Percentiles rank a stretch among this genome's conserved stretches.
Conservation (phyloP, 768 basidiomycete genomes). For the Mycena sanguinolenta region DNA sequence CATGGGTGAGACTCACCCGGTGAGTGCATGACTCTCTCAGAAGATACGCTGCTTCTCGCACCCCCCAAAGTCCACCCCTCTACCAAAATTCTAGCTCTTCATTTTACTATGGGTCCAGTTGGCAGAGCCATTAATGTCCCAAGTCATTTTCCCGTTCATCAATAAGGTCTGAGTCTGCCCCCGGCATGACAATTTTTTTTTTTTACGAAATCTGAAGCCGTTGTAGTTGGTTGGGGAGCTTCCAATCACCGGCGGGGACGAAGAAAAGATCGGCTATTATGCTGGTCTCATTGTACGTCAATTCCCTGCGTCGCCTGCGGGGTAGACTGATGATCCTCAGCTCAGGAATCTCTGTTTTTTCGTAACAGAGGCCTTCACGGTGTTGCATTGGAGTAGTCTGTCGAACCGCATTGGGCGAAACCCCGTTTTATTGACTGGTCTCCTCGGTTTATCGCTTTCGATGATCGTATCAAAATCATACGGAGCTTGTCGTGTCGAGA, state of each 20-base stretch:
- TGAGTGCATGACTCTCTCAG: not conserved
- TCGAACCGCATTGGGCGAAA: not conserved
- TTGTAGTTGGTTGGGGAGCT: not conserved
- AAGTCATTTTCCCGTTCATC: constrained; percentile 8
- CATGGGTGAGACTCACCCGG: too few species aligned
- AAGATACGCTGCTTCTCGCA: not conserved
- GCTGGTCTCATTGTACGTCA: constrained; percentile 4
- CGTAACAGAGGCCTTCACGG: not conserved
- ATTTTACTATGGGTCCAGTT: constrained; percentile 4
- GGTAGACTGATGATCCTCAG: not conserved
- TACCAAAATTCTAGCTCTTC: constrained; percentile 6
- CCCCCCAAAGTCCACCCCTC: not conserved
- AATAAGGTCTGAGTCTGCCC: not conserved
- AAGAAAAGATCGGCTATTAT: constrained; percentile 7
- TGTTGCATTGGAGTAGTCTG: not conserved
- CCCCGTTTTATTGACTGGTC: not conserved
- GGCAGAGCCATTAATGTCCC: not conserved
- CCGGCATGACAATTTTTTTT: not conserved
- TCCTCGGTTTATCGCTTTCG: not conserved
- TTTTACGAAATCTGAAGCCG: not conserved
- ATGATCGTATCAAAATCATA: constrained; percentile 2
- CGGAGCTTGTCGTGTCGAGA: not conserved
- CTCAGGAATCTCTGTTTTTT: constrained; percentile 4
- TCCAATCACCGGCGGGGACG: not conserved
- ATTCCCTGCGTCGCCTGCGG: not conserved